Conservation (phyloP, 352 stramenopile genomes). For the Phytophthora ohioensis region DNA sequence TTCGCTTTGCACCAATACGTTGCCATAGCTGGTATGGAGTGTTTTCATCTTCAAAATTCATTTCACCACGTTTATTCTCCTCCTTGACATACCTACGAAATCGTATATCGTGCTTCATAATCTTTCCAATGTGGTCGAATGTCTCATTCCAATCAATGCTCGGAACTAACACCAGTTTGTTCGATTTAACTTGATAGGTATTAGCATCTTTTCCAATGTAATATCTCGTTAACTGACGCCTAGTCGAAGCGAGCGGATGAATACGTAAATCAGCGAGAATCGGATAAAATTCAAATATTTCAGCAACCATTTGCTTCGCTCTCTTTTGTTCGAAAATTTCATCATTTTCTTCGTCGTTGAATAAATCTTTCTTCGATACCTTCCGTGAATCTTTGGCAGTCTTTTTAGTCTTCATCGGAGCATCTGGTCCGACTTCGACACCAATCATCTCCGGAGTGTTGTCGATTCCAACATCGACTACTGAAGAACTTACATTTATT, state of each 20-base stretch:
- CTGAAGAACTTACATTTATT: no score
- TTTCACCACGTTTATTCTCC: constrained; percentile 7
- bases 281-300: constrained; percentile 25
- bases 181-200: constrained; percentile 21
- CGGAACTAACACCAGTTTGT: constrained; percentile 21
- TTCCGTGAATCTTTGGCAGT: no score
- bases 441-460: no score
- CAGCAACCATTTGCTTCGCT: constrained; percentile 11
- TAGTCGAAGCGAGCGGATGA: constrained; percentile 16
- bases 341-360: background rate
- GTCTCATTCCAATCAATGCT: constrained; percentile 25
- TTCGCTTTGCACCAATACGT: background rate
- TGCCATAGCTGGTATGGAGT: constrained; percentile 10
- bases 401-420: no score
- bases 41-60: constrained; percentile 18
- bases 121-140: constrained; percentile 11
- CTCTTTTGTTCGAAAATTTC: background rate
- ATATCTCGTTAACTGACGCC: constrained; percentile 21
- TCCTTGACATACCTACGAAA: constrained; percentile 18
- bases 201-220: constrained; percentile 22
- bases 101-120: constrained; percentile 5
- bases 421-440: no score
- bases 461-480: no score
- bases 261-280: constrained; percentile 24
- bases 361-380: no score